These are phyloP conservation scores for Hymenoscyphus albidus DNA, from an alignment of 2,329 filamentous ascomycete species.

Conservation along the genomic window DNA sequence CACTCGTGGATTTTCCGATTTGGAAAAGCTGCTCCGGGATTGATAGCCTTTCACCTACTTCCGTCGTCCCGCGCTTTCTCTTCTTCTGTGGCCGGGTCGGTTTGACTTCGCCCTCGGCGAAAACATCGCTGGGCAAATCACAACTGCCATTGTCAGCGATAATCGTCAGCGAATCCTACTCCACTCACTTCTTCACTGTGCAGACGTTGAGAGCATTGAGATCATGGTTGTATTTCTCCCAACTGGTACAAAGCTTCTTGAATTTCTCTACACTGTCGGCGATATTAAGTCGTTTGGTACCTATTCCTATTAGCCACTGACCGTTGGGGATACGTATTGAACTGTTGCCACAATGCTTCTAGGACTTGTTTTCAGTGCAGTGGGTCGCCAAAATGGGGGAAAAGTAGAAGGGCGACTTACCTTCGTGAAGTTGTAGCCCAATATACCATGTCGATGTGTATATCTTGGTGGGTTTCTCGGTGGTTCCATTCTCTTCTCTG, in stretches of 20 bases:
- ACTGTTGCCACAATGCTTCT: constrained; percentile 7
- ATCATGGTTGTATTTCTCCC: constrained; percentile 71
- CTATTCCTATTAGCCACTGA: constrained; percentile 43
- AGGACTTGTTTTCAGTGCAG: constrained; percentile 11
- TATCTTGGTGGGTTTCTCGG: constrained; percentile 42
- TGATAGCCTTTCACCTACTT: constrained; percentile 31
- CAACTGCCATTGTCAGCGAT: constrained; percentile 52
- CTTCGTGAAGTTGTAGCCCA: constrained; percentile 73
- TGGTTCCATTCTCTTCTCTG: constrained; percentile 39
- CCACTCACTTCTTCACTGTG: constrained; percentile 74
- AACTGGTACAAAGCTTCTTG: constrained; percentile 73
- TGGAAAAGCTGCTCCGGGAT: constrained; percentile 3
- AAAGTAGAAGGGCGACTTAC: constrained; percentile 44
- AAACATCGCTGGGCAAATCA: constrained; percentile 85
- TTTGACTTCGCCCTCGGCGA: constrained; percentile 71
- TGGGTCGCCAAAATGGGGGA: constrained; percentile 7
- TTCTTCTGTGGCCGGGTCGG: constrained; percentile 42
- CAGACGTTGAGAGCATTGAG: constrained; percentile 71
- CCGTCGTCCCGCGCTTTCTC: constrained; percentile 32
- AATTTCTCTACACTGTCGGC: constrained; percentile 82
- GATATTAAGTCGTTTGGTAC: constrained; percentile 69
- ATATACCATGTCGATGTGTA: constrained; percentile 95
- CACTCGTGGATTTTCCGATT: not conserved
- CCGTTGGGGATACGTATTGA: constrained; percentile 7
- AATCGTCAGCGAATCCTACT: not conserved